Percentiles rank a stretch among this genome's conserved stretches.
Evolutionary conservation across 352 stramenopile species (phyloP).

Genomic region (Phytopythium oedochilum): DNA sequence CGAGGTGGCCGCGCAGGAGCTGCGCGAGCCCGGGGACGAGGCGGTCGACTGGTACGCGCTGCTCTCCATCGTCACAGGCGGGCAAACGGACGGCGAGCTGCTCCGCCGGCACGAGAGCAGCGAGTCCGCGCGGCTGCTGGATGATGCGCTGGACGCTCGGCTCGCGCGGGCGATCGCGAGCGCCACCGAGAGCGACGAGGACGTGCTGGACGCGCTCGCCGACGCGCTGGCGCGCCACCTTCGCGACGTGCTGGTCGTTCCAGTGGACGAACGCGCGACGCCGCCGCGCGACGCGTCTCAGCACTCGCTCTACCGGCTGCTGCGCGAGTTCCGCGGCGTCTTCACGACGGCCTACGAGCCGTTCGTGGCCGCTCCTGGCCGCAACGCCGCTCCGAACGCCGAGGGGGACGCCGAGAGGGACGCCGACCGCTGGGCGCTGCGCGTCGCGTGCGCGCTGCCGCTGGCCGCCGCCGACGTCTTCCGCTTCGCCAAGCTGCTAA

Average conservation of each 20-base stretch:
- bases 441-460: constrained; percentile 27
- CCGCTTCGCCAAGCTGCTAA: constrained; percentile 43
- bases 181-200: not conserved
- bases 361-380: constrained; percentile 15
- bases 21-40: not conserved
- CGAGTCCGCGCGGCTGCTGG: not conserved
- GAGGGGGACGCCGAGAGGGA: not conserved
- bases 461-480: constrained; percentile 45
- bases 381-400: not conserved
- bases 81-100: not conserved
- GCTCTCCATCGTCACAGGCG: constrained; percentile 1
- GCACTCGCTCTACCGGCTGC: constrained; percentile 43
- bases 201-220: not conserved
- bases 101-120: not conserved
- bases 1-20: not conserved
- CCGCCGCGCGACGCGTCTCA: constrained; percentile 2
- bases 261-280: not conserved
- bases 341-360: constrained; percentile 42
- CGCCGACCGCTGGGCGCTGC: constrained; percentile 2
- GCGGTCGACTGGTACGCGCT: not conserved
- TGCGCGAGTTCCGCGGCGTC: constrained; percentile 45
- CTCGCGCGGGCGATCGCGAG: not conserved
- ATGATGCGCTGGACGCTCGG: not conserved
- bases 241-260: not conserved
- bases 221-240: not conserved